Base-by-base conservation (phyloP, 2,329 filamentous ascomycete genomes). In the Aureobasidium sp. region DNA sequence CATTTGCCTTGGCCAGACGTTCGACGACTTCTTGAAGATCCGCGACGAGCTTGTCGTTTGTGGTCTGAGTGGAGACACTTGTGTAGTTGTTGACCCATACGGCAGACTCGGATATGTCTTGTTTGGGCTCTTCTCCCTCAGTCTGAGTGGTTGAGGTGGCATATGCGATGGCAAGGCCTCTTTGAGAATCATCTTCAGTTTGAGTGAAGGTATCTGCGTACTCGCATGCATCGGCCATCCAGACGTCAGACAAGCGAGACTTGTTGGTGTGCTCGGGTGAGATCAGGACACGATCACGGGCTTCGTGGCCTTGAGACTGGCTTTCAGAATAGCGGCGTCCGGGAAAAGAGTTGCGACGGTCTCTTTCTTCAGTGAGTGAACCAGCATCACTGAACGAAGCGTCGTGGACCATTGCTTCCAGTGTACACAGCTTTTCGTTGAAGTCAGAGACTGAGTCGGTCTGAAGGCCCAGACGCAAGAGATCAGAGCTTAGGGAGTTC, bases 401-500 rank as follows among this genome's bases (percentile, higher is more conserved):
- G 11, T 51, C 48, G 12, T 51, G 27, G 4, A 51, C 48, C 25
- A 51, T 40, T 35, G 48, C 48, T 41, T 51, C 48, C 2, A 51
- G 37, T 2, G 48, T 37, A 34, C 25, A 51, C n/a, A 51, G 41
- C 37, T 64, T 64, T 14, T 57, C 54, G 34, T 42, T 41, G 19
- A 63, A 52, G 3, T 53, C 48, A 3, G 41, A 44, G 10, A 53
- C 22, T 2, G 39, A 45, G 12, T 58, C 38, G 5, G 41, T 48
- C 10, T 40, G 53, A 2, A 49, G 49, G 3, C 62, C 59, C 17
- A 60, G 59, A 53, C 64, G 64, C 56, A 68, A 61, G 21, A 71
- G 59, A 30, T 64, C 62, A 45, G 63, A 62, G 53, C 67, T 68
- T 41, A 71, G 61, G 39, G 62, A 64, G 55, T 64, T 63, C 44